Evolutionary conservation across 306 rosid genomes (phyloP).

Genomic region (Castanospermum australe): DNA sequence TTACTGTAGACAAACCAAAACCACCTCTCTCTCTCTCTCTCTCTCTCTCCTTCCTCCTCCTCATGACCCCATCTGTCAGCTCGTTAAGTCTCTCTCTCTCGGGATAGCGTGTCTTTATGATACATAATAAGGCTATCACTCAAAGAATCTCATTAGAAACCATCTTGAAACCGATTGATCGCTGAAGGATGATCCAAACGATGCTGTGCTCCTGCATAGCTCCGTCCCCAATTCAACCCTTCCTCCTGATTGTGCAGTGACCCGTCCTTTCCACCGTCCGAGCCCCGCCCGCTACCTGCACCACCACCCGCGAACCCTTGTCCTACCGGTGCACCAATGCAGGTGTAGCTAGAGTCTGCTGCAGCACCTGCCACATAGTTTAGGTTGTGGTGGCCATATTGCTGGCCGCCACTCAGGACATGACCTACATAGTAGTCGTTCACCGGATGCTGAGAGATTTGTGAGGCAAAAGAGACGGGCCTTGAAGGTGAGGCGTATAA

Average conservation of each 20-base stretch:
- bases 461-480: slow-evolving; percentile 48
- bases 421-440: slow-evolving; percentile 75
- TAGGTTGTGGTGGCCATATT: slow-evolving; percentile 31
- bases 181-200: slow-evolving; percentile 53
- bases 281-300: not conserved
- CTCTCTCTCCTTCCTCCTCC: not conserved
- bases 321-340: slow-evolving; percentile 93
- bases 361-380: slow-evolving; percentile 24
- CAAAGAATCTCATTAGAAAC: slow-evolving; percentile 53
- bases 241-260: slow-evolving; percentile 36
- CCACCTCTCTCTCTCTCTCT: slow-evolving; percentile 25
- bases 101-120: slow-evolving; percentile 49
- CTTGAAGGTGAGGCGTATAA: slow-evolving; percentile 61
- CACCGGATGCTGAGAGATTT: slow-evolving; percentile 47
- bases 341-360: slow-evolving; percentile 47
- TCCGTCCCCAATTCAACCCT: slow-evolving; percentile 54
- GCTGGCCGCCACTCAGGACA: slow-evolving; percentile 44
- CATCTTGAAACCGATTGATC: slow-evolving; percentile 92
- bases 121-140: slow-evolving; percentile 22
- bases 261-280: slow-evolving; percentile 41
- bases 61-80: slow-evolving; percentile 76
- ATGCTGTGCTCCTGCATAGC: slow-evolving; percentile 49
- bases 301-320: slow-evolving; percentile 29
- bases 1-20: slow-evolving; percentile 46
- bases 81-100: slow-evolving; percentile 52